Evolutionary conservation across 2,329 filamentous ascomycete genomes (phyloP).

Genomic region (Botrytis galanthina): DNA sequence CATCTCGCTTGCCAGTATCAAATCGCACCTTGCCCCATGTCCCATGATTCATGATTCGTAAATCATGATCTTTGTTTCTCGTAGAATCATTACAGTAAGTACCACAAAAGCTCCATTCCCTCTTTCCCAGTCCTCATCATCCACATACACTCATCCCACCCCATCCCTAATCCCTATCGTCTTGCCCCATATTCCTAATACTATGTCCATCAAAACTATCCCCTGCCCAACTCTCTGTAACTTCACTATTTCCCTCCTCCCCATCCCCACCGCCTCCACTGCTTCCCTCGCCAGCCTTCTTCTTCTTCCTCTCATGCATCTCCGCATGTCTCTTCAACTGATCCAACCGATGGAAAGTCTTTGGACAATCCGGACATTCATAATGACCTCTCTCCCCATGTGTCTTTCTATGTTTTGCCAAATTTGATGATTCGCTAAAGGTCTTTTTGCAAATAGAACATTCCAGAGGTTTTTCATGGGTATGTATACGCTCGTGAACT

Average conservation of each 20-base stretch:
- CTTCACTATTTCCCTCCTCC: slow-evolving; percentile 3
- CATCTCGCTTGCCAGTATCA: not conserved
- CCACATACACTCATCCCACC: not conserved
- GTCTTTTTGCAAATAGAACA: slow-evolving; percentile 58
- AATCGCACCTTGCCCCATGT: not conserved
- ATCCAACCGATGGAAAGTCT: slow-evolving; percentile 58
- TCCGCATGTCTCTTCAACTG: slow-evolving; percentile 57
- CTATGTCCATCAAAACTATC: slow-evolving; percentile 2
- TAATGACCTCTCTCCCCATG: slow-evolving; percentile 54
- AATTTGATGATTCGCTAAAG: slow-evolving; percentile 65
- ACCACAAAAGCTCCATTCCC: not conserved
- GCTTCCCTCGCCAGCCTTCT: not conserved
- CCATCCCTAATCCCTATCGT: not conserved
- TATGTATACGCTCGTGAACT: slow-evolving; percentile 67
- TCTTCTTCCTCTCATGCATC: slow-evolving; percentile 28
- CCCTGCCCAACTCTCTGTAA: not conserved
- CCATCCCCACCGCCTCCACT: not conserved
- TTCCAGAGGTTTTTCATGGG: slow-evolving; percentile 59
- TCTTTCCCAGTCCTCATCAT: not conserved
- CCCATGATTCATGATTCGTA: not conserved
- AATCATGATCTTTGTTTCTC: not conserved
- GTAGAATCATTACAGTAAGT: not conserved
- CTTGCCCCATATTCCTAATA: not conserved
- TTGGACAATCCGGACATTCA: slow-evolving; percentile 53
- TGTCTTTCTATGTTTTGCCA: slow-evolving; percentile 63